Evolutionary conservation across 352 stramenopile genomes (phyloP).

Genomic region (Pythium guiyangense): DNA sequence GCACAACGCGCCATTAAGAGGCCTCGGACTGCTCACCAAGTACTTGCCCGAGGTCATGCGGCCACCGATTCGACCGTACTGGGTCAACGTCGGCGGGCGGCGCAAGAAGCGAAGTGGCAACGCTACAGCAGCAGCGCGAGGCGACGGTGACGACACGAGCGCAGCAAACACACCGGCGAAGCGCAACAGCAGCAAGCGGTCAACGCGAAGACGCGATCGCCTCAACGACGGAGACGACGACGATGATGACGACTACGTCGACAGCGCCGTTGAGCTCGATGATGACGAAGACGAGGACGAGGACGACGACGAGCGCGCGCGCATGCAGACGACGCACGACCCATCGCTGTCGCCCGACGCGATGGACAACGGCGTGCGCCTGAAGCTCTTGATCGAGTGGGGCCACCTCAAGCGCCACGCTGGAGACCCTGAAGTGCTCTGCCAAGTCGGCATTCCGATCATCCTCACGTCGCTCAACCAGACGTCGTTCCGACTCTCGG

Average conservation of each 20-base stretch:
- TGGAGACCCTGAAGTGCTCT: constrained; percentile 69
- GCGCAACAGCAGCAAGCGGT: no score
- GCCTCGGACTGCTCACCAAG: constrained; percentile 47
- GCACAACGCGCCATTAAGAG: constrained; percentile 40
- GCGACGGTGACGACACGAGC: neutral
- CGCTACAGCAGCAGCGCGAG: neutral
- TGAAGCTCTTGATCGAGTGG: constrained; percentile 79
- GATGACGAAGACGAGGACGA: constrained; percentile 22
- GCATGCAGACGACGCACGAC: constrained; percentile 63
- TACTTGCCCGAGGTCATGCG: constrained; percentile 63
- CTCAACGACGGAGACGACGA: constrained; percentile 2
- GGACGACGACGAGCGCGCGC: constrained; percentile 44
- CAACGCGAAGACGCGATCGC: no score
- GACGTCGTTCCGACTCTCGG: constrained; percentile 65
- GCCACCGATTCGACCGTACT: constrained; percentile 80
- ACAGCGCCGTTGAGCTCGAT: constrained; percentile 27
- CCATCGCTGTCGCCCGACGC: constrained; percentile 75
- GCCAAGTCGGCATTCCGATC: constrained; percentile 79
- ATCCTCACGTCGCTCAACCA: constrained; percentile 81
- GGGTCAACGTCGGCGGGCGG: constrained; percentile 47
- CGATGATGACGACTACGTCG: neutral
- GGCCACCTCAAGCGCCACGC: constrained; percentile 68
- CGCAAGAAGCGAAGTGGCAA: constrained; percentile 11
- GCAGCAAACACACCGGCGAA: no score
- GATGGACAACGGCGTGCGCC: constrained; percentile 80